A percentile compares a stretch with the other conserved stretches of the same genome.
These are phyloP conservation scores for Pestalotiopsis sp. DNA, from an alignment of 2,329 filamentous ascomycete genomes.

Conservation along the genomic window DNA sequence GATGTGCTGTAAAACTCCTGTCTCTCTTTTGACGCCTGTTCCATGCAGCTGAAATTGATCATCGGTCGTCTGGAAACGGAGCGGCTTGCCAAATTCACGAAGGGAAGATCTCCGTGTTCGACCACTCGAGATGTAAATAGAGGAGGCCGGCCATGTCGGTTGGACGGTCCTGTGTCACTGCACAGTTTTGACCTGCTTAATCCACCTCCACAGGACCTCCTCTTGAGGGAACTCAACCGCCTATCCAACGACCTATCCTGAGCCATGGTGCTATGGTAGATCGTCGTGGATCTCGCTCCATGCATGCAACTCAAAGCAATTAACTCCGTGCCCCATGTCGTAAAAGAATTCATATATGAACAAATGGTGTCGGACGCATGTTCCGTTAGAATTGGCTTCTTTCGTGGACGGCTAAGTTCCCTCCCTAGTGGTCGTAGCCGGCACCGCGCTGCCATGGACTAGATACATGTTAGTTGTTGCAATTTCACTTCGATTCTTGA, in stretches of 20 bases:
- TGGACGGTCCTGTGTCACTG: background rate
- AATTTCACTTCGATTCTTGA: background rate
- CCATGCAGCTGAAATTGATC: constrained; percentile 8
- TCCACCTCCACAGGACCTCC: background rate
- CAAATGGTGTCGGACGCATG: constrained; percentile 21
- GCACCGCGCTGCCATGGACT: constrained; percentile 62
- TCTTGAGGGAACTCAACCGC: background rate
- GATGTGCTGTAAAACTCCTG: constrained; percentile 9
- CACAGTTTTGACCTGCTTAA: background rate
- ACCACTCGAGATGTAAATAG: background rate
- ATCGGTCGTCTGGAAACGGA: constrained; percentile 4
- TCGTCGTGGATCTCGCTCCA: background rate
- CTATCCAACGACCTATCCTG: constrained; percentile 11
- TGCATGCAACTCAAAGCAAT: constrained; percentile 31
- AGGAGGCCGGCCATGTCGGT: background rate
- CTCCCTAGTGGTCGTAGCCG: constrained; percentile 52
- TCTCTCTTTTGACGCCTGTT: constrained; percentile 9
- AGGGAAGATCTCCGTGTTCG: background rate
- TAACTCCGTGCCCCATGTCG: constrained; percentile 32
- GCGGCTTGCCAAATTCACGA: background rate
- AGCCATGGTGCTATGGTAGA: background rate
- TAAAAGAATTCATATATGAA: constrained; percentile 31
- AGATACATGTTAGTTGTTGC: constrained; percentile 20
- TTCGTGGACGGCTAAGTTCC: constrained; percentile 22
- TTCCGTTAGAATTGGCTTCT: constrained; percentile 28